These are phyloP conservation scores for Excoecaria cochinchinensis DNA, from an alignment of 345 rosid genomes.

Conservation along the genomic window DNA sequence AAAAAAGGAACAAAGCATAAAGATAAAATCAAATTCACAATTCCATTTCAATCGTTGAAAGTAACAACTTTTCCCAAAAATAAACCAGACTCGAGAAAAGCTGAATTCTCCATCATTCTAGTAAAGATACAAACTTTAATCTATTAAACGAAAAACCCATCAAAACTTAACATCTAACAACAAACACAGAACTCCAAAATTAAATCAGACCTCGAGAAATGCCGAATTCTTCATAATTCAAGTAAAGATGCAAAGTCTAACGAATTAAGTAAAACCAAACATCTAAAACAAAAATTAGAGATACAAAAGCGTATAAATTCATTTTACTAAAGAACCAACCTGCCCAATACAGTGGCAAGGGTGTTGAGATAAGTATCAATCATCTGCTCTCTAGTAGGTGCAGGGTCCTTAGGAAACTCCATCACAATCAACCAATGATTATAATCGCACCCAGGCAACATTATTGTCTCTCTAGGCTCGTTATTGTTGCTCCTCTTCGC, in stretches of 20 bases:
- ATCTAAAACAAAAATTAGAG: background rate
- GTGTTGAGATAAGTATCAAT: slow-evolving; percentile 87
- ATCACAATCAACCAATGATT: slow-evolving; percentile 96
- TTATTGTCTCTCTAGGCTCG: slow-evolving; percentile 84
- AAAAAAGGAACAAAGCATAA: background rate
- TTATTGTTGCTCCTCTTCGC: slow-evolving; percentile 58
- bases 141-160: background rate
- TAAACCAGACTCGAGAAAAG: background rate
- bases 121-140: background rate
- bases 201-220: background rate
- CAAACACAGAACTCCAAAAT: background rate
- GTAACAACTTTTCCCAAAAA: background rate
- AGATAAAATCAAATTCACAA: background rate
- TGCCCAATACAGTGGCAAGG: slow-evolving; percentile 84
- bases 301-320: background rate
- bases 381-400: slow-evolving; percentile 91
- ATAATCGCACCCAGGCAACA: slow-evolving; percentile 92
- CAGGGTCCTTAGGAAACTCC: slow-evolving; percentile 98
- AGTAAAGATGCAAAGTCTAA: background rate
- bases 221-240: background rate
- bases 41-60: background rate
- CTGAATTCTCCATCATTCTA: slow-evolving; percentile 1
- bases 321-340: slow-evolving; percentile 32
- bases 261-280: background rate
- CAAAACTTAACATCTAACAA: background rate